Percentiles rank a stretch among this genome's conserved stretches.
Evolutionary conservation across 306 rosid genomes (phyloP).

Genomic region (Medicago arabica): DNA sequence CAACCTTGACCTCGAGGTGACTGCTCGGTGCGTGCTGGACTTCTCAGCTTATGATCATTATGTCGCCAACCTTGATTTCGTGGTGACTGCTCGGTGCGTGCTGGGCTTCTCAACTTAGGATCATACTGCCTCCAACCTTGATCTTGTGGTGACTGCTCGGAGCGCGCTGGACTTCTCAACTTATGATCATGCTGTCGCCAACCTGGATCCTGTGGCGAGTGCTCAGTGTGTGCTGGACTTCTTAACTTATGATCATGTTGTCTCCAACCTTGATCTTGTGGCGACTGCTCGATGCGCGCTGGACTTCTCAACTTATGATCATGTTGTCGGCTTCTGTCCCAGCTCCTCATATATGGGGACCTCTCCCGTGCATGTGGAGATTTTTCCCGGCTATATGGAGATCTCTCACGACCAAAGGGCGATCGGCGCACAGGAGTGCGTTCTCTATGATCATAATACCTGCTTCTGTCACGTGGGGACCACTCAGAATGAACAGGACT

Average conservation of each 20-base stretch:
- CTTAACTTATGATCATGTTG: background rate
- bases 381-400: slow-evolving; percentile 63
- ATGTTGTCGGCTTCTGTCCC: slow-evolving; percentile 74
- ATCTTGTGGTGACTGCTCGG: background rate
- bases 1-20: slow-evolving; percentile 72
- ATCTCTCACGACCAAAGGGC: slow-evolving; percentile 53
- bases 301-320: slow-evolving; percentile 77
- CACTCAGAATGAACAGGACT: slow-evolving; percentile 89
- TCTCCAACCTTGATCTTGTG: slow-evolving; percentile 63
- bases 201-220: background rate
- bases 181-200: background rate
- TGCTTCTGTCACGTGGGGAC: slow-evolving; percentile 78
- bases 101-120: slow-evolving; percentile 67
- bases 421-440: slow-evolving; percentile 66
- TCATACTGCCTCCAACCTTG: slow-evolving; percentile 60
- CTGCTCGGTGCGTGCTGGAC: slow-evolving; percentile 57
- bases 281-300: slow-evolving; percentile 55
- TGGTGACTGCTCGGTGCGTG: slow-evolving; percentile 62
- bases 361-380: slow-evolving; percentile 71
- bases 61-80: slow-evolving; percentile 69
- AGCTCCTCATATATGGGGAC: slow-evolving; percentile 64
- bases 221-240: background rate
- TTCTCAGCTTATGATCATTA: slow-evolving; percentile 71
- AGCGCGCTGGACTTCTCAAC: background rate
- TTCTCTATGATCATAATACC: slow-evolving; percentile 76